A percentile compares a stretch with the other conserved stretches of the same genome.
These are phyloP conservation scores for Anisodus acutangulus DNA, from an alignment of 257 asterid species.

Conservation along the genomic window DNA sequence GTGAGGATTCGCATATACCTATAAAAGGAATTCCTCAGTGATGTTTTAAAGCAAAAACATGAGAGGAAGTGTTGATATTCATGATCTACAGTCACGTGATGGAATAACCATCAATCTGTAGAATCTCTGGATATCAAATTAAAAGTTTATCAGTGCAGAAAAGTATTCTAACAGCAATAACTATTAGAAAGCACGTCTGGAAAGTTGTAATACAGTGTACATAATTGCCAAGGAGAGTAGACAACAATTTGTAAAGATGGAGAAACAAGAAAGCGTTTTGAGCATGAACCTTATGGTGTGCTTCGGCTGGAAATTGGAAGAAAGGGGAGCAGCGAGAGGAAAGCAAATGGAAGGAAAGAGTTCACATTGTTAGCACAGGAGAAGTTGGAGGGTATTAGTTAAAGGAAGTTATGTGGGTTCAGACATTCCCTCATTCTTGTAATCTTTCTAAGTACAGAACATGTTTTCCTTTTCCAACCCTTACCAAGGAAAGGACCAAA, in stretches of 20 bases:
- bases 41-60: neutral
- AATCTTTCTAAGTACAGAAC: neutral
- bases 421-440: neutral
- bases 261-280: slow-evolving; percentile 21
- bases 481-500: slow-evolving; percentile 4
- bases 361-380: neutral
- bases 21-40: slow-evolving; percentile 26
- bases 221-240: neutral
- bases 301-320: neutral
- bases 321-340: neutral
- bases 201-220: neutral
- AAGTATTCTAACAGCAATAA: slow-evolving; percentile 18
- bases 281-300: neutral
- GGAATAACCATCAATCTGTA: neutral
- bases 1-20: slow-evolving; percentile 68
- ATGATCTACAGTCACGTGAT: neutral
- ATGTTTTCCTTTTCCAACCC: neutral
- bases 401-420: neutral
- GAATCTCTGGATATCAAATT: neutral
- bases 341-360: slow-evolving; percentile 9
- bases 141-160: neutral
- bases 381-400: neutral
- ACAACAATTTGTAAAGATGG: slow-evolving; percentile 16
- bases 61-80: neutral
- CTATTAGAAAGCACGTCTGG: neutral